Percentiles rank a stretch among this genome's conserved stretches.
Conservation (phyloP, 805 yeast species). For the Wickerhamomyces sydowiorum region DNA sequence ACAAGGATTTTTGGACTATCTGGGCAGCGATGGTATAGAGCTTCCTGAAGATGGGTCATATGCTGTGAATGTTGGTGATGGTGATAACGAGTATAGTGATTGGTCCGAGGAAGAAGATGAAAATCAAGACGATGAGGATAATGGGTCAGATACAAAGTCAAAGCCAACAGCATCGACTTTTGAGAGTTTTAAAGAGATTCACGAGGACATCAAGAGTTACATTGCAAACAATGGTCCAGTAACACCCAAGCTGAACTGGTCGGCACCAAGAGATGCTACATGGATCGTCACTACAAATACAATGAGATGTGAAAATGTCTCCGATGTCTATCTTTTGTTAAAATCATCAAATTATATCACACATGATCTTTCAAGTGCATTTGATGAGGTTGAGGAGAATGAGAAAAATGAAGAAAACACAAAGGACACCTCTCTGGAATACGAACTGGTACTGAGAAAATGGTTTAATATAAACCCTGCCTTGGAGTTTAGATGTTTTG, state of each 20-base stretch:
- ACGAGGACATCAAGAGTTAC: conserved; percentile 38
- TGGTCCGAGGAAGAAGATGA: conserved; percentile 47
- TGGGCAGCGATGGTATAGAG: conserved; percentile 62
- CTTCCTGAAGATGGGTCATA: conserved; percentile 45
- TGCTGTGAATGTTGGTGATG: conserved; percentile 30
- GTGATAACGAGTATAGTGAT: conserved; percentile 68
- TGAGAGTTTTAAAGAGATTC: conserved; percentile 52
- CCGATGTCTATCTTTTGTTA: conserved; percentile 74
- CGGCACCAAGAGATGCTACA: conserved; percentile 90
- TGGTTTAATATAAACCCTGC: conserved; percentile 88
- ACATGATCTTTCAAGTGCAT: conserved; percentile 76
- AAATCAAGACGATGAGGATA: conserved; percentile 17
- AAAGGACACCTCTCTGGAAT: conserved; percentile 25
- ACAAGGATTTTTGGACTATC: conserved; percentile 47
- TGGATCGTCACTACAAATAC: conserved; percentile 85
- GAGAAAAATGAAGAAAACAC: conserved; percentile 18
- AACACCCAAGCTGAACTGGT: conserved; percentile 93
- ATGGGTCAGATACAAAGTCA: conserved; percentile 5
- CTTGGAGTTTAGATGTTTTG: conserved; percentile 84
- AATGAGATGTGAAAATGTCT: conserved; percentile 60
- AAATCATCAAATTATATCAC: conserved; percentile 85
- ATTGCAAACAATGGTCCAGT: conserved; percentile 54
- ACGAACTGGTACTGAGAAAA: conserved; percentile 70
- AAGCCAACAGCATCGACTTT: conserved; percentile 18
- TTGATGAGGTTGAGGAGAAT: conserved; percentile 40